These are phyloP conservation scores for Agaricus subrufescens DNA, from an alignment of 768 basidiomycete genomes.

Conservation along the genomic window DNA sequence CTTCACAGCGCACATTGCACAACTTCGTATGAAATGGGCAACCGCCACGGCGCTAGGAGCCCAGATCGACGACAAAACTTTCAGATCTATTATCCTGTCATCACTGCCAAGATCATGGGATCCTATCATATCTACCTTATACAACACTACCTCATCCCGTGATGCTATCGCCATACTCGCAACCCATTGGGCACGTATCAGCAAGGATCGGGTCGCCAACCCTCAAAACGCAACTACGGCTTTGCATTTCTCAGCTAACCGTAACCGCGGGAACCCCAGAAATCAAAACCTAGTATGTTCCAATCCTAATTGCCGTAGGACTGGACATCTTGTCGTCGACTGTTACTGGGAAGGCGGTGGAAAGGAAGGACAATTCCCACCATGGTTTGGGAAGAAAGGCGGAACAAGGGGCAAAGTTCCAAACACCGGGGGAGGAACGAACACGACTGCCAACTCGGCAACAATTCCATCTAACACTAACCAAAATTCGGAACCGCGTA, in stretches of 20 bases:
- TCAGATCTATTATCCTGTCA: not conserved
- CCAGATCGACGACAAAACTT: not conserved
- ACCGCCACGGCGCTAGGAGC: not conserved
- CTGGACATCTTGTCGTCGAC: conserved; percentile 19
- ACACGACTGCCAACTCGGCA: too few relatives aligned
- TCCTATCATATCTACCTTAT: not conserved
- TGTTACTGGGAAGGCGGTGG: conserved; percentile 31
- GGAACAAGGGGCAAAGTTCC: not conserved
- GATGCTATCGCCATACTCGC: not conserved
- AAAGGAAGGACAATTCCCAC: conserved; percentile 30
- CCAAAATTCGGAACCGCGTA: too few relatives aligned
- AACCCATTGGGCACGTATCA: not conserved
- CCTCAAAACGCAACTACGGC: not conserved
- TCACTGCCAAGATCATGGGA: not conserved
- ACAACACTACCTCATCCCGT: not conserved
- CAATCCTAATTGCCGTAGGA: not conserved
- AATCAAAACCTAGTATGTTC: not conserved
- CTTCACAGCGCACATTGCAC: not conserved
- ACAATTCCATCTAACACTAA: too few relatives aligned
- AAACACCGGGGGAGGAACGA: too few relatives aligned
- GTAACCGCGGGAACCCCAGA: too few relatives aligned
- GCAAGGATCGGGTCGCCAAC: not conserved
- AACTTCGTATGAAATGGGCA: not conserved
- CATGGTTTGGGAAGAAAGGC: conserved; percentile 17
- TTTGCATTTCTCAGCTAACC: not conserved